phyloP scores from a whole-genome alignment of 106 monocot species.

The Phalaenopsis aphrodite region DNA sequence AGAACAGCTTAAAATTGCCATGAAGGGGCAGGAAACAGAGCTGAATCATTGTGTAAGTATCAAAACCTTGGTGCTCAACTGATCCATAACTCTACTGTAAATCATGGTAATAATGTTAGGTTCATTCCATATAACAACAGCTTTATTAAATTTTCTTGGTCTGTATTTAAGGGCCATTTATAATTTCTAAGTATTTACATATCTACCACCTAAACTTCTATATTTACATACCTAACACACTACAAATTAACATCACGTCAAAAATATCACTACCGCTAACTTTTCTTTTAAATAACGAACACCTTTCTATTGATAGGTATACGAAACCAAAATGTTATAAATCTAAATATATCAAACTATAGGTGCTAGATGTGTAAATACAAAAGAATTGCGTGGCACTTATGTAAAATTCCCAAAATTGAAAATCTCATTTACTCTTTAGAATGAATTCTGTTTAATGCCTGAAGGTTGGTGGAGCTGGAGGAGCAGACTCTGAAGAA shows the following conservation, averaged over 20 bases:
- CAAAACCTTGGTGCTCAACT: neutral
- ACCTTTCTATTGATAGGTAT: no score
- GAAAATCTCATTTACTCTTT: neutral
- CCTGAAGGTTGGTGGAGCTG: conserved; percentile 7
- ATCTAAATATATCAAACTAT: no score
- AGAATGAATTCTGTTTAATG: neutral
- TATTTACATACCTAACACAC: no score
- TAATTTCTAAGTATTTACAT: no score
- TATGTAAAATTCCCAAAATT: neutral
- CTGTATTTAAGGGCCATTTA: no score
- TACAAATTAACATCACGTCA: no score
- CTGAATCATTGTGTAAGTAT: conserved; percentile 8
- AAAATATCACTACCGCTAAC: no score
- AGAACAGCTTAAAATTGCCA: conserved; percentile 42
- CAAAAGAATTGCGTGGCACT: neutral
- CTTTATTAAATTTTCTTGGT: neutral
- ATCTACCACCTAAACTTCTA: no score
- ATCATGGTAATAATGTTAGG: no score
- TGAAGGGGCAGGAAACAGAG: conserved; percentile 28
- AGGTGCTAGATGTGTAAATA: no score
- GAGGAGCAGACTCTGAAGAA: conserved; percentile 16
- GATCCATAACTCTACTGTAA: neutral
- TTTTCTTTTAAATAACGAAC: no score
- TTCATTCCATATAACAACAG: neutral
- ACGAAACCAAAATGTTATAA: no score